phyloP scores from a whole-genome alignment of 768 basidiomycete species.

The Amanita molliuscula region DNA sequence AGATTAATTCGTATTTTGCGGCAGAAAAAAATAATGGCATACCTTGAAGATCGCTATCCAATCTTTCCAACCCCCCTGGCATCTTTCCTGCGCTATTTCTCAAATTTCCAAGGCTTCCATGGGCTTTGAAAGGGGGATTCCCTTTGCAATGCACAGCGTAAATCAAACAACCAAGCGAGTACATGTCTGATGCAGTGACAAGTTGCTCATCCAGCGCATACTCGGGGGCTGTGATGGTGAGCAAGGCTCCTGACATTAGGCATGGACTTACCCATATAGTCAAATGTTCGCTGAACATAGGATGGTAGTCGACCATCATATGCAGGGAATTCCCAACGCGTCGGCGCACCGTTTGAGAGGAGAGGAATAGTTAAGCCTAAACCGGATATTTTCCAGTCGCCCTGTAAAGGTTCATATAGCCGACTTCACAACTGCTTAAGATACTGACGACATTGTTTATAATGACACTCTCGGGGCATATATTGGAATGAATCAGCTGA shows the following conservation, averaged over 20 bases:
- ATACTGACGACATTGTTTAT: constrained; percentile 75
- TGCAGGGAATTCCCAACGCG: constrained; percentile 86
- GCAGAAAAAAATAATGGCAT: constrained; percentile 7
- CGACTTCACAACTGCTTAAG: background rate
- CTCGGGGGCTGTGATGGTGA: constrained; percentile 61
- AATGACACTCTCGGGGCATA: constrained; percentile 78
- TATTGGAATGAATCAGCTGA: constrained; percentile 84
- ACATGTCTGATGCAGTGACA: constrained; percentile 85
- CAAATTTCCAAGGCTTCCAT: constrained; percentile 59
- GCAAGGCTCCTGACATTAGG: background rate
- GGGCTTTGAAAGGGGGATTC: constrained; percentile 78
- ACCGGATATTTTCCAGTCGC: constrained; percentile 96
- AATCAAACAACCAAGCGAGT: constrained; percentile 82
- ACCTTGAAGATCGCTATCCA: constrained; percentile 73
- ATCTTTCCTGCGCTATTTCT: constrained; percentile 62
- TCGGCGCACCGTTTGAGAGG: constrained; percentile 55
- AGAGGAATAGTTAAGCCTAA: constrained; percentile 82
- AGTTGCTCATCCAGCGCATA: constrained; percentile 87
- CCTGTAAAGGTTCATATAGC: constrained; percentile 32
- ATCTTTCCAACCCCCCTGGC: constrained; percentile 46
- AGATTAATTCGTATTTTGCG: constrained; percentile 2
- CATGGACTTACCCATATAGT: constrained; percentile 74
- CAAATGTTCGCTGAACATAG: constrained; percentile 85
- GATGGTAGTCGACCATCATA: constrained; percentile 72
- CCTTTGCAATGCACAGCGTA: constrained; percentile 89